Base-by-base conservation (phyloP, 2,329 filamentous ascomycete genomes). In the Chaetomium sp. region DNA sequence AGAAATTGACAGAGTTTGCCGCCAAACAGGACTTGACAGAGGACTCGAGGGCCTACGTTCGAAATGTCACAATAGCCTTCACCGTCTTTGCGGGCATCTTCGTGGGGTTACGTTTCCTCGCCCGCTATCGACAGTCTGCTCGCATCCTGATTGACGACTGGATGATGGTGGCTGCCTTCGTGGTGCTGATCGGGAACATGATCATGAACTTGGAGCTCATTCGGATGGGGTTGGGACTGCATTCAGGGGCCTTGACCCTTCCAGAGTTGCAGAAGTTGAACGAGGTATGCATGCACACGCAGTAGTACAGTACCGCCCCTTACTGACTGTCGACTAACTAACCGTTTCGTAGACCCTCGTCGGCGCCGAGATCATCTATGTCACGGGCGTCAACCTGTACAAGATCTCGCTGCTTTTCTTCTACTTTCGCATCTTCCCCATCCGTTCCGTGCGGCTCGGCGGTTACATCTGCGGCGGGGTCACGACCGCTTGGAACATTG, bases 381-480 rank as follows among this genome's bases (percentile, higher is more conserved):
- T 54, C 33, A 49, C 52, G 2, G 52, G 52, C 34, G 52, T 54
- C 34, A 54, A 49, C 9, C 19, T 54, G 7, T 54, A 54, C 41
- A 54, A 54, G 40, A n/a, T 54, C 27, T 54, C 52, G 46, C 19
- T 54, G 19, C 52, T 54, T 6, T 45, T 45, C 46, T 54, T 54
- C 40, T 54, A 54, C 52, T 54, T 54, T 35, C 52, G 52, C 40
- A 27, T 54, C 41, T 54, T 54, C 38, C 52, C 52, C 40, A 42
- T 54, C 40, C 52, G 52, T 36, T 54, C 52, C 5, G 52, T 54
- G 5, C 52, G 52, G 11, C 33, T 54, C 14, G 52, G 52, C 46
- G 52, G 52, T 11, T 54, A 54, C 46, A 49, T 54, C 52, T 54
- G 52, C 52, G 52, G 52, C 46, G 41, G 52, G 34, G 8, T 54